These are phyloP conservation scores for Dictyostelium citrinum DNA, from an alignment of 78 protist genomes.

Conservation along the genomic window DNA sequence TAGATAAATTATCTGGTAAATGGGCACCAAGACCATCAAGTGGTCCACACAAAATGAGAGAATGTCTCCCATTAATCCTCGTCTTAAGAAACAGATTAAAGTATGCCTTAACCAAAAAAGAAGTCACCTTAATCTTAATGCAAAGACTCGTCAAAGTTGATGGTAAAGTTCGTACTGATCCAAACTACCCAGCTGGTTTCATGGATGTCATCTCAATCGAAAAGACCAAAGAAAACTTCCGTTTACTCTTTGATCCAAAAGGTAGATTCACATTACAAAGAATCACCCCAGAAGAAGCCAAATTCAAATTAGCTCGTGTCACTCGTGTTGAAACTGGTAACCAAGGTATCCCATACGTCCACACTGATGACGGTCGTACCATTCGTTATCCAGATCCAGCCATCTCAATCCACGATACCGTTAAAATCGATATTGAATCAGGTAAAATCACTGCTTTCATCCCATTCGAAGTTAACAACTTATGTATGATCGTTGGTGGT, in stretches of 20 bases:
- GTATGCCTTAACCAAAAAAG: constrained; percentile 98
- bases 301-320: constrained; percentile 97
- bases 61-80: constrained; percentile 97
- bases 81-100: constrained; percentile 98
- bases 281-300: constrained; percentile 95
- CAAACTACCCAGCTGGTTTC: constrained; percentile 99
- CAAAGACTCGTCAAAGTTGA: constrained; percentile 97
- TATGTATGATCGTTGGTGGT: constrained; percentile 98
- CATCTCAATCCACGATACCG: constrained; percentile 93
- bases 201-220: constrained; percentile 98
- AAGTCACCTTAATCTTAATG: constrained; percentile 94
- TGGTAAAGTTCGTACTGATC: constrained; percentile 98
- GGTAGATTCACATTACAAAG: constrained; percentile 98
- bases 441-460: constrained; percentile 82
- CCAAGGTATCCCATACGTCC: constrained; percentile 93
- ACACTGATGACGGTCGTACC: constrained; percentile 99
- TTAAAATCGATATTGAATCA: constrained; percentile 91
- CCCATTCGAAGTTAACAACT: constrained; percentile 86
- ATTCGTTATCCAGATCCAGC: constrained; percentile 99
- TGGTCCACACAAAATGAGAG: constrained; percentile 99
- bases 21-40: constrained; percentile 96
- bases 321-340: constrained; percentile 75
- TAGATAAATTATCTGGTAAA: constrained; percentile 97
- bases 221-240: constrained; percentile 98
- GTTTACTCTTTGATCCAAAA: constrained; percentile 98